Evolutionary conservation across 345 rosid species (phyloP).

Genomic region (Euphorbia lathyris): DNA sequence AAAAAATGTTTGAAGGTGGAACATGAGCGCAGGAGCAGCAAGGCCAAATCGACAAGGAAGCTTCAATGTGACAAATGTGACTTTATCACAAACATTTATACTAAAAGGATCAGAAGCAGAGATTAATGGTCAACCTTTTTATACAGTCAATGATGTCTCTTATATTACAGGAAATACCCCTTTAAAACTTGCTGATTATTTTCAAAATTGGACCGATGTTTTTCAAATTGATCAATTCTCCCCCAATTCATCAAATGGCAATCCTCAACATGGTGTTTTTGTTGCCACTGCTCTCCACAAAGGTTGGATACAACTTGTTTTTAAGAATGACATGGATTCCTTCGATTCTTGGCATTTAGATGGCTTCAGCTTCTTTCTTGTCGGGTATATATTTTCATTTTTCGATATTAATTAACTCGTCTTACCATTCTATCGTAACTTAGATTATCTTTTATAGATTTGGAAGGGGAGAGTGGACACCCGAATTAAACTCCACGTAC

Average conservation of each 20-base stretch:
- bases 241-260: slow-evolving; percentile 21
- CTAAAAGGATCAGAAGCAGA: slow-evolving; percentile 27
- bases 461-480: slow-evolving; percentile 59
- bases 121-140: slow-evolving; percentile 20
- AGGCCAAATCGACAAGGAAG: slow-evolving; percentile 67
- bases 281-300: slow-evolving; percentile 43
- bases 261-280: slow-evolving; percentile 36
- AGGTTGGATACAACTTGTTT: slow-evolving; percentile 52
- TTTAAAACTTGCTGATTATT: slow-evolving; percentile 46
- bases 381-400: slow-evolving; percentile 22
- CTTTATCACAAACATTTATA: slow-evolving; percentile 37
- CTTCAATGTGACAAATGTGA: slow-evolving; percentile 51
- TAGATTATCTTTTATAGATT: slow-evolving; percentile 20
- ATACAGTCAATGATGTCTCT: slow-evolving; percentile 40
- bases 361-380: slow-evolving; percentile 47
- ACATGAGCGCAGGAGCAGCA: slow-evolving; percentile 57
- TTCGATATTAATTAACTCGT: too few relatives aligned
- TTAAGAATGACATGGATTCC: slow-evolving; percentile 29
- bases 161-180: slow-evolving; percentile 40
- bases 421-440: too few relatives aligned
- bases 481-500: slow-evolving; percentile 35
- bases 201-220: slow-evolving; percentile 31
- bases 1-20: too few relatives aligned
- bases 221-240: slow-evolving; percentile 44
- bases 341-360: slow-evolving; percentile 63